Conservation (phyloP, 1,284 basidiomycete species). For the Tylopilus sp. region DNA sequence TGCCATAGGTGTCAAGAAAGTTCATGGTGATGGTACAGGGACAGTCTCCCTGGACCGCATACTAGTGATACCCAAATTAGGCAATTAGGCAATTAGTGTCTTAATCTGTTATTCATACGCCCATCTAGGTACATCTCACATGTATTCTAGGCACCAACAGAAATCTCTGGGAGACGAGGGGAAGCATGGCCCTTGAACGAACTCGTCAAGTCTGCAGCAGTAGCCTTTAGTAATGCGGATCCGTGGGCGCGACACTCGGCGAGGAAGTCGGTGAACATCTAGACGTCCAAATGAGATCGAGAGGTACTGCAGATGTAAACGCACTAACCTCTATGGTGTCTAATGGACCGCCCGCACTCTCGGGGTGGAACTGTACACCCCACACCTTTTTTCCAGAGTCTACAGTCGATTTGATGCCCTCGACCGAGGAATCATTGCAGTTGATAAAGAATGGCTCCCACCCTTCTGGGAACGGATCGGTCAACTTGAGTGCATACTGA, state of each 20-base stretch:
- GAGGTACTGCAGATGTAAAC: background rate
- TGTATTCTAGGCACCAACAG: conserved; percentile 19
- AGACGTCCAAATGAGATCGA: conserved; percentile 6
- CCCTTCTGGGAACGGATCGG: conserved; percentile 89
- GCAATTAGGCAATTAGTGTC: conserved; percentile 3
- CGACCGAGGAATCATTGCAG: conserved; percentile 96
- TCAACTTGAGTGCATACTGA: conserved; percentile 90
- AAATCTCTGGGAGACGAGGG: conserved; percentile 10
- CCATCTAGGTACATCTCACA: too few relatives aligned
- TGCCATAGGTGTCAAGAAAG: conserved; percentile 66
- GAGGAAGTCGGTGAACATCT: conserved; percentile 94
- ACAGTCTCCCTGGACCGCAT: background rate
- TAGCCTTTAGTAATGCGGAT: conserved; percentile 28
- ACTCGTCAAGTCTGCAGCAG: conserved; percentile 6
- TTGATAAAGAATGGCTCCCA: conserved; percentile 99
- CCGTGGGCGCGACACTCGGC: conserved; percentile 69
- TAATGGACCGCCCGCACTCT: conserved; percentile 87
- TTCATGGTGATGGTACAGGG: conserved; percentile 48
- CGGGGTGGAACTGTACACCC: conserved; percentile 97
- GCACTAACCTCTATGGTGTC: conserved; percentile 83
- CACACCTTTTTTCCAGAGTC: conserved; percentile 87
- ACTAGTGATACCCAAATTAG: conserved; percentile 10
- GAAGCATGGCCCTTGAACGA: conserved; percentile 4
- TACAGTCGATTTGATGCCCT: conserved; percentile 90
- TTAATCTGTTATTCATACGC: conserved; percentile 21